phyloP scores from a whole-genome alignment of 352 stramenopile genomes.

The Pythium guiyangense region DNA sequence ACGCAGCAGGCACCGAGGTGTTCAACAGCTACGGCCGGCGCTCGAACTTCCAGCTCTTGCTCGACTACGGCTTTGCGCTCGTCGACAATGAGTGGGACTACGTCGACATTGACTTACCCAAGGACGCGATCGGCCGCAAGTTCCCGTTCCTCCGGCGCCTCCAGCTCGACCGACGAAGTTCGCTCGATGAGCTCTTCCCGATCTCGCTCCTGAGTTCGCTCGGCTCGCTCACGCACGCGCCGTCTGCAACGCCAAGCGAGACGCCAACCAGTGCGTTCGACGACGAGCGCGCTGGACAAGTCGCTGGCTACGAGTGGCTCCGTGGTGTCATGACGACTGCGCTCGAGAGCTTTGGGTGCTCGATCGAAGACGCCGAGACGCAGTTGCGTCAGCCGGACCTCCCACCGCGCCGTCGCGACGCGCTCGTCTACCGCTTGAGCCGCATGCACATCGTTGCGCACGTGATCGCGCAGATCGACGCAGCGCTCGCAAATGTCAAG shows the following conservation, averaged over 20 bases:
- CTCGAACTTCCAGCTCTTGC: slow-evolving; percentile 83
- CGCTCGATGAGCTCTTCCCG: slow-evolving; percentile 47
- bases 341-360: slow-evolving; percentile 16
- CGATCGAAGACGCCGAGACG: slow-evolving; percentile 20
- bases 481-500: slow-evolving; percentile 16
- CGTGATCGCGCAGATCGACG: slow-evolving; percentile 35
- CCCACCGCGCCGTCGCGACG: slow-evolving; percentile 24
- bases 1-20: slow-evolving; percentile 59
- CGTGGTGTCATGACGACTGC: slow-evolving; percentile 12
- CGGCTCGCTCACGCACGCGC: neutral
- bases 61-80: slow-evolving; percentile 93
- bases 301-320: slow-evolving; percentile 12
- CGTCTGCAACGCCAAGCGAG: neutral
- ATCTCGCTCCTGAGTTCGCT: slow-evolving; percentile 1
- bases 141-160: slow-evolving; percentile 48
- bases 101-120: slow-evolving; percentile 56
- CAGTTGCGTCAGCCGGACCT: slow-evolving; percentile 15
- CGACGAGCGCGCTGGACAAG: neutral
- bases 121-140: slow-evolving; percentile 23
- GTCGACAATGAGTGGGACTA: slow-evolving; percentile 87
- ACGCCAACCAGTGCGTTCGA: neutral
- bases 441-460: slow-evolving; percentile 35
- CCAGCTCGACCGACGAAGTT: slow-evolving; percentile 41
- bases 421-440: slow-evolving; percentile 43
- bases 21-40: slow-evolving; percentile 92